Evolutionary conservation across 306 rosid genomes (phyloP), one percentile per base, ranked within the genome.

Genomic region (Gastrolobium bilobum): DNA sequence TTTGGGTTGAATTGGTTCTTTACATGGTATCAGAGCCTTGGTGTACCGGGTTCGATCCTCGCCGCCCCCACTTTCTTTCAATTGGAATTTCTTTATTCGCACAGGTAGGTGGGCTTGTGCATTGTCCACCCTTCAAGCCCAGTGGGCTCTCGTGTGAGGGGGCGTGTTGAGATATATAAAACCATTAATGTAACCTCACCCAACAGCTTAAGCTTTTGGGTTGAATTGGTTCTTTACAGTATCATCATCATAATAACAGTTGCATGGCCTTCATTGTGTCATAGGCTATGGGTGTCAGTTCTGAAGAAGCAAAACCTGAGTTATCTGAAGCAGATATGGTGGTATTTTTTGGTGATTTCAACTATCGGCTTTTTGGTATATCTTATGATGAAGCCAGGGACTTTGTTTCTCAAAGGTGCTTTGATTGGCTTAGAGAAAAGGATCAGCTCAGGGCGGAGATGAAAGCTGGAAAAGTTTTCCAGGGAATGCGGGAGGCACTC

Each of bases 341-440:
- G 83, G 96, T 91, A 14, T 96, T 96, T 84, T 89, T 86, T 52
- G 99, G 99, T 50, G 99, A 96, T 86, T 93, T 96, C 85, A 93
- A 96, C 86, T 93, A 93, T 75, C 91, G 98, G 60, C 98, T 96
- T 79, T 96, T 91, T 52, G 97, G 99, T 84, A 96, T 96, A 82
- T 91, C 99, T 15, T 96, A 96, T 48, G 99, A 96, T 81, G 99
- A 96, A 83, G 99, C 99, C 35, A 89, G 99, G 82, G 99, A 96
- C 86, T 93, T 96, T 52, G 99, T 96, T 88, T 96, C 98, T 54
- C 99, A 96, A 88, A 93, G 99, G 83, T 90, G 99, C 93, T 96
- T 96, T 77, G 98, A 96, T 76, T 96, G 99, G 99, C 99, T 96
- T 39, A 93, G 99, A 84, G 99, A 91, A 87, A 96, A 93, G 87